phyloP scores from a whole-genome alignment of 75 land plant genomes.

The Sequoia sempervirens region DNA sequence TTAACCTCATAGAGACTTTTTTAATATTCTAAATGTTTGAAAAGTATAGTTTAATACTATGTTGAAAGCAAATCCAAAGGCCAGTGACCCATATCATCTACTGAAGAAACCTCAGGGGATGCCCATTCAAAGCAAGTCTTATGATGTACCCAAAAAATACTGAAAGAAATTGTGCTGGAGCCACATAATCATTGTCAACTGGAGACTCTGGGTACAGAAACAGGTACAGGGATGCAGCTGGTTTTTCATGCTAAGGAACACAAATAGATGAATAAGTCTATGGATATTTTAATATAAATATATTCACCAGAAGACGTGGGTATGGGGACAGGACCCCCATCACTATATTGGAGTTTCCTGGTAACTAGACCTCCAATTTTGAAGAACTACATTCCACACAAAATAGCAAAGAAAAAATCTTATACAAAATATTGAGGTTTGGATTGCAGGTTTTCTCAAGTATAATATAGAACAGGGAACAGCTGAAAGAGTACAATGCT shows the following conservation, averaged over 20 bases:
- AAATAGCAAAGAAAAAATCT: background rate
- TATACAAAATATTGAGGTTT: background rate
- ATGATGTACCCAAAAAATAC: no score
- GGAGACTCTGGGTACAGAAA: background rate
- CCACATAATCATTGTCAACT: background rate
- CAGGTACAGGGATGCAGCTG: background rate
- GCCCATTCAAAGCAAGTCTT: background rate
- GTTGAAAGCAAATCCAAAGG: background rate
- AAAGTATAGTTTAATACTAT: background rate
- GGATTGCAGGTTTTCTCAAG: background rate
- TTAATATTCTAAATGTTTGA: background rate
- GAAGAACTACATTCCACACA: background rate
- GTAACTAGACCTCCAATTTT: background rate
- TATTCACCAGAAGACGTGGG: no score
- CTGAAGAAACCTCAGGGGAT: background rate
- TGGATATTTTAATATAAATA: no score
- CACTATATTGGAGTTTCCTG: background rate
- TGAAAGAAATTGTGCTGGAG: background rate
- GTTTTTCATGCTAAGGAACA: no score
- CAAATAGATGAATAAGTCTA: no score
- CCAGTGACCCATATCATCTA: background rate
- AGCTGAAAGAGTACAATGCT: background rate
- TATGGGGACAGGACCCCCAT: background rate
- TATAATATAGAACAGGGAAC: background rate
- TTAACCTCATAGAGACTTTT: background rate